Evolutionary conservation across 75 land plant species (phyloP).

Genomic region (Pinus taeda): DNA sequence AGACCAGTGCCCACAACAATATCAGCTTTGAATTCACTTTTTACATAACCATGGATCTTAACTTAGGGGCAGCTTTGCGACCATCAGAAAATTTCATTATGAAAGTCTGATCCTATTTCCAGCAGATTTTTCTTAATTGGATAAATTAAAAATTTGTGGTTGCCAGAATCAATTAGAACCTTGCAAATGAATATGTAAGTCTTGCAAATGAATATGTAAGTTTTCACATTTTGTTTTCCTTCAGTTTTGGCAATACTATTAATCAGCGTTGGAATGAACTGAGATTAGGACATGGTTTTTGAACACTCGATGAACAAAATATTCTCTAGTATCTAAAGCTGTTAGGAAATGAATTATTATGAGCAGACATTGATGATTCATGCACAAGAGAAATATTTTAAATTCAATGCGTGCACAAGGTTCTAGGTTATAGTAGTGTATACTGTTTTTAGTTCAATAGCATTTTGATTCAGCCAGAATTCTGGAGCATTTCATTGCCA

Average conservation of each 20-base stretch:
- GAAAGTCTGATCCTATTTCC: too few species aligned
- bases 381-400: background rate
- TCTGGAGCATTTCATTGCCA: background rate
- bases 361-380: background rate
- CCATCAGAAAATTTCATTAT: too few species aligned
- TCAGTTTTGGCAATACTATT: background rate
- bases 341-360: background rate
- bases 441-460: background rate
- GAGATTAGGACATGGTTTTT: background rate
- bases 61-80: too few species aligned
- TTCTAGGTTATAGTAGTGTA: background rate
- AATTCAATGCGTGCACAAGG: background rate
- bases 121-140: too few species aligned
- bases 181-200: background rate
- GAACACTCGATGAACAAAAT: background rate
- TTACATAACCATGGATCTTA: too few species aligned
- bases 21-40: too few species aligned
- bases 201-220: background rate
- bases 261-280: background rate
- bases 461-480: background rate
- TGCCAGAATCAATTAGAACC: background rate
- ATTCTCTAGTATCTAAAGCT: background rate
- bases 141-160: background rate
- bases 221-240: background rate
- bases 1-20: too few species aligned